phyloP scores from a whole-genome alignment of 805 yeast genomes.

The Myxozyma sirexii region DNA sequence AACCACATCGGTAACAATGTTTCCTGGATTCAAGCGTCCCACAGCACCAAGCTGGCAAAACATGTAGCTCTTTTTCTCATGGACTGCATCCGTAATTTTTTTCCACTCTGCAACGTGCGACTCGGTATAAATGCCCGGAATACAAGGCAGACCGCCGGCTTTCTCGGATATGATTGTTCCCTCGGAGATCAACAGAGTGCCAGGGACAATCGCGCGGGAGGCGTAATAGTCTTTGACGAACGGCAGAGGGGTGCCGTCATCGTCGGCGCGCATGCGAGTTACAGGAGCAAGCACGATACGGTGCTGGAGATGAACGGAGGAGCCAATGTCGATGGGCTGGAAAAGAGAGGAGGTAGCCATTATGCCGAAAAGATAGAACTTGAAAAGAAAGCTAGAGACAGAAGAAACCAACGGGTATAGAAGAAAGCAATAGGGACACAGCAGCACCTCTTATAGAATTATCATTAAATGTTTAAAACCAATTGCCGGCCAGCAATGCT shows the following conservation, averaged over 20 bases:
- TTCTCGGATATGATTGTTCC: conserved; percentile 48
- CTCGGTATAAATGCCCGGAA: conserved; percentile 60
- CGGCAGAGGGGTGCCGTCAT: conserved; percentile 40
- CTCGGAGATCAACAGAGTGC: conserved; percentile 64
- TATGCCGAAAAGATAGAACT: not conserved
- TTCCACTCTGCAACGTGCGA: conserved; percentile 86
- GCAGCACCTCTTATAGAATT: no score
- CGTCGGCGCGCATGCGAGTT: conserved; percentile 47
- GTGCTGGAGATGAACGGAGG: conserved; percentile 40
- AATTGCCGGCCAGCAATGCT: no score
- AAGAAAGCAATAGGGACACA: no score
- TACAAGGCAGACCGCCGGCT: conserved; percentile 22
- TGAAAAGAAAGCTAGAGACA: no score
- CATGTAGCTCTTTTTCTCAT: conserved; percentile 46
- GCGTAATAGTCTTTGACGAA: conserved; percentile 55
- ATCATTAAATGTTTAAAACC: no score
- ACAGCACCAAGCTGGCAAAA: conserved; percentile 51
- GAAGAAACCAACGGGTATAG: no score
- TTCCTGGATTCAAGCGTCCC: conserved; percentile 47
- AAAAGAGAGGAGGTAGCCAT: conserved; percentile 31
- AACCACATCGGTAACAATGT: not conserved
- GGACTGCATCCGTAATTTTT: conserved; percentile 50
- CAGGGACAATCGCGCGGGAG: conserved; percentile 56
- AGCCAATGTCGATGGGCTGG: conserved; percentile 38
- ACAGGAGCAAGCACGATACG: conserved; percentile 55